These are phyloP conservation scores for Saccharomycopsis sp. DNA, from an alignment of 805 yeast genomes.

Conservation along the genomic window DNA sequence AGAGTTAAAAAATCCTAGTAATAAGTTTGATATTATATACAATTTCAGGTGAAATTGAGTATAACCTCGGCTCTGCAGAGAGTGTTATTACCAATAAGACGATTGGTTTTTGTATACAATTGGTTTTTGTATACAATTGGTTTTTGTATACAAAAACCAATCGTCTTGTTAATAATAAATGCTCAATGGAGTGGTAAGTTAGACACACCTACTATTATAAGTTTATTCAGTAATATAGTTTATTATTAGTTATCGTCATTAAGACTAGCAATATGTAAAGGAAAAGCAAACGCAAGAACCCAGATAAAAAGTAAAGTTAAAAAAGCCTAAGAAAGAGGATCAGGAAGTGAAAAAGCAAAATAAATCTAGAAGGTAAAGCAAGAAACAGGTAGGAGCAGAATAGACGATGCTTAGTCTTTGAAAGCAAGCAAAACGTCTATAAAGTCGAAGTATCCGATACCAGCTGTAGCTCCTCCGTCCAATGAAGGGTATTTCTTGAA, in stretches of 20 bases:
- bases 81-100: too few species aligned
- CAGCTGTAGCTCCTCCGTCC: slow-evolving; percentile 21
- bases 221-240: background rate
- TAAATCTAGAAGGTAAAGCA: background rate
- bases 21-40: too few species aligned
- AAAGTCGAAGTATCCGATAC: slow-evolving; percentile 21
- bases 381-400: background rate
- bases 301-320: background rate
- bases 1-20: too few species aligned
- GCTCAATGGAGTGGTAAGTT: too few species aligned
- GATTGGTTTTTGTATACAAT: too few species aligned
- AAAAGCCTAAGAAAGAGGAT: background rate
- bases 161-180: too few species aligned
- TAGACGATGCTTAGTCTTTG: slow-evolving; percentile 14
- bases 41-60: too few species aligned
- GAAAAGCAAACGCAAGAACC: background rate
- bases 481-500: slow-evolving; percentile 20
- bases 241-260: background rate
- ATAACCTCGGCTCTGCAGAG: too few species aligned
- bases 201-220: too few species aligned
- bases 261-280: background rate
- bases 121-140: too few species aligned
- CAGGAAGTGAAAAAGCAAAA: background rate
- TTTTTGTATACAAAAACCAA: too few species aligned
- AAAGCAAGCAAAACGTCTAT: slow-evolving; percentile 21